Base-by-base conservation (phyloP, 2,329 filamentous ascomycete species). In the Talaromyces pinophilus region DNA sequence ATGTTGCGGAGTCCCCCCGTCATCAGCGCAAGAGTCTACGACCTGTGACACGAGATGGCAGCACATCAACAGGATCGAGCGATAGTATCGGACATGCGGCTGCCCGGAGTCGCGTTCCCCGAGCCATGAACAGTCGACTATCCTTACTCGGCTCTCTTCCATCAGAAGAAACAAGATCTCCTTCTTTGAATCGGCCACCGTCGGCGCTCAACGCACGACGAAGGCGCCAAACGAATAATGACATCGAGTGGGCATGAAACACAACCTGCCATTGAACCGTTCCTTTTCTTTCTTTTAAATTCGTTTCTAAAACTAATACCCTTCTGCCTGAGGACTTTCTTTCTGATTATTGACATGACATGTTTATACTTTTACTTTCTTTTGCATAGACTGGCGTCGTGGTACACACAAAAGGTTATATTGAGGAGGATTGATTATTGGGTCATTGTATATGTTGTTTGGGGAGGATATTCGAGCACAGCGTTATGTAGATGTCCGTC, bases 1-100 rank as follows among this genome's bases (percentile, higher is more conserved):
- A 80, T 40, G 77, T 76, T 4, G 74, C 78, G 44, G 79, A 81
- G 35, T 75, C 76, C 33, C 75, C 76, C n/a, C 75, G 79, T 22
- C 78, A 78, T 54, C 72, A 76, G 17, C 75, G 78, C 19, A 78
- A 76, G 44, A 75, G 74, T 19, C 71, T 81, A 46, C 74, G 80
- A 52, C 80, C 80, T 28, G 75, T 74, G 17, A 82, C 80, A 68
- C 75, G 80, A 65, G 80, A 82, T 69, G 79, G 79, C 33, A 77
- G 69, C 64, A 71, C 70, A n/a, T 70, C 77, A 7, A 69, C 67
- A 44, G 63, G 72, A 7, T 70, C 73, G 28, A 73, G 72, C 1
- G 69, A 73, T 17, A 79, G 76, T 67, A 75, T 75, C 25, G 74
- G 70, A 61, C 69, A 73, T 42, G 73, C 72, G 22, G 71, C 72